Evolutionary conservation across 2,329 filamentous ascomycete genomes (phyloP).

Genomic region (Dendrostoma leiphaemia): DNA sequence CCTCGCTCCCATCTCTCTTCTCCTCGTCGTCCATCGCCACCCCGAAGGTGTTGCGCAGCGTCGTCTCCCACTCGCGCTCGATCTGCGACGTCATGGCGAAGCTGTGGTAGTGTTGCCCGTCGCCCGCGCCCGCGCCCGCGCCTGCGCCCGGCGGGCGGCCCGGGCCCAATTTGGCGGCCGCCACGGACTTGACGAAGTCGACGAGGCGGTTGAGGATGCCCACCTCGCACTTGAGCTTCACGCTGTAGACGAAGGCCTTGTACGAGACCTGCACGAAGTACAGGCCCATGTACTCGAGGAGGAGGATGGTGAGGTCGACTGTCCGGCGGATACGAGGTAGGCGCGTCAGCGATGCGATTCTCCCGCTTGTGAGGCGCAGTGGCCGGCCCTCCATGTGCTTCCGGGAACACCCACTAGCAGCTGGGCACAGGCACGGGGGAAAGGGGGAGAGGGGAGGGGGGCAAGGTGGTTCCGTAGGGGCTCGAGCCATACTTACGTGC

Average conservation of each 20-base stretch:
- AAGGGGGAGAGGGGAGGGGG: not conserved
- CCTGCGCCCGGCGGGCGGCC: not conserved
- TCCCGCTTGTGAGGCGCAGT: too few relatives aligned
- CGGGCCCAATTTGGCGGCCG: not conserved
- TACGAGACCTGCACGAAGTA: constrained; percentile 33
- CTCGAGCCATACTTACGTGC: constrained; percentile 19
- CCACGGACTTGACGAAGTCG: constrained; percentile 23
- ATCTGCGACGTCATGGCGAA: constrained; percentile 13
- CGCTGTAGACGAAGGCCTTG: constrained; percentile 33
- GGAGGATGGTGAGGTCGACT: constrained; percentile 32
- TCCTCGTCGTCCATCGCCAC: not conserved
- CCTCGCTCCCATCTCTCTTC: not conserved
- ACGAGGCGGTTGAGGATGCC: constrained; percentile 34
- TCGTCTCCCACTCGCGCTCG: constrained; percentile 17
- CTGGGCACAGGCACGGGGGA: too few relatives aligned
- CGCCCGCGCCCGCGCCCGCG: not conserved
- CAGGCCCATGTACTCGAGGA: constrained; percentile 31
- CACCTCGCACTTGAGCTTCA: constrained; percentile 37
- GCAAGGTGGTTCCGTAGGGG: not conserved
- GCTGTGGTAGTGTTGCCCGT: not conserved
- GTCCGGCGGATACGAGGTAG: too few relatives aligned
- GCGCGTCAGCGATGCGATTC: too few relatives aligned
- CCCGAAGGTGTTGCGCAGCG: constrained; percentile 11
- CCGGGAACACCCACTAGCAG: too few relatives aligned
- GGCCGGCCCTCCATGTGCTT: too few relatives aligned